Evolutionary conservation across 192 early-diverging fungal genomes (phyloP), one percentile per base, ranked within the genome.

Genomic region (Gonapodya sp.): DNA sequence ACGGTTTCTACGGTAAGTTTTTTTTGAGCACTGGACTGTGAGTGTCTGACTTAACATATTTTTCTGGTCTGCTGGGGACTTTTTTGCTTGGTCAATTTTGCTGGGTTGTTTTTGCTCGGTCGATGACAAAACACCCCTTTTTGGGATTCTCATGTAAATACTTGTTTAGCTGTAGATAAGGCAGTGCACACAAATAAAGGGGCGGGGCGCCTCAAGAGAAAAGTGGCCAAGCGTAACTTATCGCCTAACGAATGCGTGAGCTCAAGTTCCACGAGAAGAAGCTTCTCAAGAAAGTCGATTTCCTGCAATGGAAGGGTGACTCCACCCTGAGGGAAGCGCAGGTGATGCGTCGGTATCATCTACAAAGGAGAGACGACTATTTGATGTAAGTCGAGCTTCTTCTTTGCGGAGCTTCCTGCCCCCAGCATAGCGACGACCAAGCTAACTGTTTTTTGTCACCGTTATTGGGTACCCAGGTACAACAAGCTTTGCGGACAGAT

Each of bases 191-290:
- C n/a, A n/a, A n/a, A n/a, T n/a, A n/a, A n/a, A n/a, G n/a, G n/a
- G n/a, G n/a, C n/a, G n/a, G n/a, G n/a, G n/a, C n/a, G n/a, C n/a
- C n/a, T n/a, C n/a, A n/a, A n/a, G n/a, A n/a, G n/a, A n/a, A n/a
- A n/a, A n/a, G n/a, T n/a, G n/a, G n/a, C n/a, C n/a, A n/a, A n/a
- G n/a, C n/a, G n/a, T n/a, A n/a, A n/a, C n/a, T n/a, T n/a, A n/a
- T n/a, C n/a, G n/a, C n/a, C n/a, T n/a, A n/a, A n/a, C n/a, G n/a
- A n/a, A 64, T 90, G 33, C 87, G 94, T 83, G 90, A 96, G 84
- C 86, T 98, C 81, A 94, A 97, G 82, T 92, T 92, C 89, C 96
- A 98, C 89, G 96, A 98, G 87, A 89, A 95, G 85, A 98, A 97
- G 89, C 90, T 98, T 8, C 89, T 98, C 46, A 93, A 94, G 85